A percentile compares a stretch with the other conserved stretches of the same genome.
phyloP scores from a whole-genome alignment of 2,329 filamentous ascomycete genomes.

The Nakataea oryzae region DNA sequence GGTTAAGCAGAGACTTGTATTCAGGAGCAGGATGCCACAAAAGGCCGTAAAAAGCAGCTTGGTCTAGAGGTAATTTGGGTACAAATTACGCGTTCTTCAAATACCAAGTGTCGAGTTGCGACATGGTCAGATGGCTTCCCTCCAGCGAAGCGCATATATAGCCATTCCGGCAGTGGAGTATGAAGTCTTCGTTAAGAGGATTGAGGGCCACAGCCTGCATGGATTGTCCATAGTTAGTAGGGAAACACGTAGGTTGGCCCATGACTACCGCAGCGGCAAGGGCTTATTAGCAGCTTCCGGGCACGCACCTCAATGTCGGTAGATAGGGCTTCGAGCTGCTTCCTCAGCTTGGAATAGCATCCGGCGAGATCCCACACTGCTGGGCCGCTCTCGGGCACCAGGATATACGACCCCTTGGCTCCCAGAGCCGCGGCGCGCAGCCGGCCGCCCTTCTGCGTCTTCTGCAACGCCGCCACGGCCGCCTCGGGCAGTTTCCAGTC shows the following conservation, averaged over 20 bases:
- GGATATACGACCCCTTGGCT: background rate
- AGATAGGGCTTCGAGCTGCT: background rate
- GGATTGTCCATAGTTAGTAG: background rate
- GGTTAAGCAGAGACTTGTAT: background rate
- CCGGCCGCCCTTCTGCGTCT: background rate
- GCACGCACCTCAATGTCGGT: background rate
- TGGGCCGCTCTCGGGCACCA: background rate
- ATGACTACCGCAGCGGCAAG: background rate
- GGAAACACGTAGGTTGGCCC: background rate
- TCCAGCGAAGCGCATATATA: background rate
- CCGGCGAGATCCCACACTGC: background rate
- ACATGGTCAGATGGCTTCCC: background rate
- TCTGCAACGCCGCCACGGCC: background rate
- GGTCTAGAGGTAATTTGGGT: background rate
- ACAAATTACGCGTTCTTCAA: background rate
- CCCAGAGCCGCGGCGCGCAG: background rate
- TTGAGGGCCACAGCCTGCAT: background rate
- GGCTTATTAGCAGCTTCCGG: too few relatives aligned
- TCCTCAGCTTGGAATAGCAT: background rate
- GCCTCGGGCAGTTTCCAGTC: background rate
- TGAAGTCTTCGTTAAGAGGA: background rate
- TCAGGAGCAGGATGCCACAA: background rate
- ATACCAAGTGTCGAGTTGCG: background rate
- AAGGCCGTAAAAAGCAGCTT: background rate
- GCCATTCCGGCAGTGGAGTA: background rate